Percentiles rank a stretch among this genome's conserved stretches.
These are phyloP conservation scores for Salix dunnii DNA, from an alignment of 345 rosid genomes.

Conservation along the genomic window DNA sequence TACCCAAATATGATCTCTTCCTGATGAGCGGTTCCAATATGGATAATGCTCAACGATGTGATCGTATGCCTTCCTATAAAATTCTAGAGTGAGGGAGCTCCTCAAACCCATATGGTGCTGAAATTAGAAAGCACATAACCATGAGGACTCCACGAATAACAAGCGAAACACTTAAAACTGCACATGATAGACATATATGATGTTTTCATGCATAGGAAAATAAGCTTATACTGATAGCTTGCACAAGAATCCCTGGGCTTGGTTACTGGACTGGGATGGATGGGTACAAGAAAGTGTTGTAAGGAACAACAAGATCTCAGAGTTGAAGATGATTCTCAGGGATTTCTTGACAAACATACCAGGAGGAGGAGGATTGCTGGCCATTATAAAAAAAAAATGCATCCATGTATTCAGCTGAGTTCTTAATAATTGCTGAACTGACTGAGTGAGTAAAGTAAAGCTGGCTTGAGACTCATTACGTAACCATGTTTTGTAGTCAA, in stretches of 20 bases:
- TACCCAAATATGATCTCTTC: conserved; percentile 98
- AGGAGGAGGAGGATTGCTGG: not conserved
- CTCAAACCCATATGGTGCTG: conserved; percentile 79
- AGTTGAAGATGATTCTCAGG: not conserved
- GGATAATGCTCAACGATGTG: conserved; percentile 67
- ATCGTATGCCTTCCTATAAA: conserved; percentile 67
- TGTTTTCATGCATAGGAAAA: not conserved
- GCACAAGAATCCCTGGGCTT: not conserved
- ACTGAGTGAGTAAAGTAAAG: not conserved
- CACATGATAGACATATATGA: not conserved
- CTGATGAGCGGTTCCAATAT: conserved; percentile 81
- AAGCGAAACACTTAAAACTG: not conserved
- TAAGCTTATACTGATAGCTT: not conserved
- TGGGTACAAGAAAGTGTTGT: not conserved
- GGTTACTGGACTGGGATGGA: no score
- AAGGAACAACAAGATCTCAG: not conserved
- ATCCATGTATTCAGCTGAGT: not conserved
- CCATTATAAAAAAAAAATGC: not conserved
- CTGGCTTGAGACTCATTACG: not conserved
- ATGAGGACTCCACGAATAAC: not conserved
- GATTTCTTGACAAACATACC: not conserved
- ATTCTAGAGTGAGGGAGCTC: conserved; percentile 90
- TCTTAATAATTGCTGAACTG: not conserved
- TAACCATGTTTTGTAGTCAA: not conserved
- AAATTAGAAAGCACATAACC: conserved; percentile 13